Conservation (phyloP, 2,329 filamentous ascomycete species). For the Lasiodiplodia hormozganensis region DNA sequence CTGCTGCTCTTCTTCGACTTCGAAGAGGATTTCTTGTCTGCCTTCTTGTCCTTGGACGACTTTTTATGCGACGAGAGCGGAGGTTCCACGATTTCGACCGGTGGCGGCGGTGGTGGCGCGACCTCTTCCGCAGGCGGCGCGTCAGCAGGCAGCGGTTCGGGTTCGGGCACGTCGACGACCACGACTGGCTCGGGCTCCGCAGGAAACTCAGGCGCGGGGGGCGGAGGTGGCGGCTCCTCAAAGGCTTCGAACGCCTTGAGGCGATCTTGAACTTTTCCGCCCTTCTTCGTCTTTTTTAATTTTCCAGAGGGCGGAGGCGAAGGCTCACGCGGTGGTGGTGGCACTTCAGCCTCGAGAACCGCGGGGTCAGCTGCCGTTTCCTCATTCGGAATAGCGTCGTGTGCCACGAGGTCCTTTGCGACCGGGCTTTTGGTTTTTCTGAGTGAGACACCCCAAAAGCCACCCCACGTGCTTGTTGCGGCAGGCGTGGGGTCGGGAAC, state of each 20-base stretch:
- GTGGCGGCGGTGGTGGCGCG: slow-evolving; percentile 22
- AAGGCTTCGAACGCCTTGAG: slow-evolving; percentile 29
- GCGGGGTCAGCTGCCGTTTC: slow-evolving; percentile 29
- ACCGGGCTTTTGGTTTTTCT: slow-evolving; percentile 52
- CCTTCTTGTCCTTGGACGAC: slow-evolving; percentile 32
- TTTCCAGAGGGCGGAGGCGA: slow-evolving; percentile 26
- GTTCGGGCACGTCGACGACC: slow-evolving; percentile 11
- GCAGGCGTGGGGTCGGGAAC: slow-evolving; percentile 32
- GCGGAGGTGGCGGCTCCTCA: slow-evolving; percentile 20
- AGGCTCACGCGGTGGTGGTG: slow-evolving; percentile 11
- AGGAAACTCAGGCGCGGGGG: slow-evolving; percentile 38
- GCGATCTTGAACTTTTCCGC: slow-evolving; percentile 25
- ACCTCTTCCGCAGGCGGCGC: not conserved
- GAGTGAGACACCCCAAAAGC: slow-evolving; percentile 54
- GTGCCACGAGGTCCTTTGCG: slow-evolving; percentile 19
- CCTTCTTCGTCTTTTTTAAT: slow-evolving; percentile 38
- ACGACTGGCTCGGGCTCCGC: slow-evolving; percentile 36
- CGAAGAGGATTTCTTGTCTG: slow-evolving; percentile 29
- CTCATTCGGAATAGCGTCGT: slow-evolving; percentile 28
- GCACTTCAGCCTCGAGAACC: slow-evolving; percentile 34
- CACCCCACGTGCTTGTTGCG: slow-evolving; percentile 41
- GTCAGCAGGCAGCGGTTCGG: slow-evolving; percentile 23
- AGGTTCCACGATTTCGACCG: slow-evolving; percentile 15
- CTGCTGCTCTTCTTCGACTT: slow-evolving; percentile 25
- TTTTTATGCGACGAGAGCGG: slow-evolving; percentile 15